Evolutionary conservation across 2,329 filamentous ascomycete species (phyloP).

Genomic region (Aspergillus tamarii): DNA sequence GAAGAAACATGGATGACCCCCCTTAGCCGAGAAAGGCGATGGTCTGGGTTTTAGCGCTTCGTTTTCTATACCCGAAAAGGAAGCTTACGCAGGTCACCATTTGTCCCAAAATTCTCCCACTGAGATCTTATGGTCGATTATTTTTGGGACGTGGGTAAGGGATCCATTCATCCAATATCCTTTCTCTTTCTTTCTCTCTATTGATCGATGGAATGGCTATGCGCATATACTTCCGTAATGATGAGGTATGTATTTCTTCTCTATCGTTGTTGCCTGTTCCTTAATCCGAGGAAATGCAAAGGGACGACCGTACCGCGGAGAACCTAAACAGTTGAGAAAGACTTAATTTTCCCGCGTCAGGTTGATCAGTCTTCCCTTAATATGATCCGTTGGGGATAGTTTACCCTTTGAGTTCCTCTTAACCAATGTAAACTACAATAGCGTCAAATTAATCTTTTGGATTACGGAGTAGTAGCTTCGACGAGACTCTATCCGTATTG

Average conservation of each 20-base stretch:
- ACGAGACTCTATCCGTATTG: not conserved
- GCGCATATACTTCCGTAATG: not conserved
- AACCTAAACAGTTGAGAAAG: not conserved
- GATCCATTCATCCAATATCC: not conserved
- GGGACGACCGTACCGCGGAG: not conserved
- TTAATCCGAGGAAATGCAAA: not conserved
- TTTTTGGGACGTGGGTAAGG: constrained; percentile 2
- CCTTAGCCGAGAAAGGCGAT: not conserved
- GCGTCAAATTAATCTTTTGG: not conserved
- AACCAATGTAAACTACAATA: not conserved
- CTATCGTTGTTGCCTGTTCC: constrained; percentile 1
- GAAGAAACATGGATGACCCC: not conserved
- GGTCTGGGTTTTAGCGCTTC: not conserved
- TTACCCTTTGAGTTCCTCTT: not conserved
- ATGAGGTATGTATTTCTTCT: not conserved
- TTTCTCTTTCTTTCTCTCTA: not conserved
- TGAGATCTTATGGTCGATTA: not conserved
- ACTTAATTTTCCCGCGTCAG: not conserved
- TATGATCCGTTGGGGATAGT: not conserved
- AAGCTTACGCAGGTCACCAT: constrained; percentile 7
- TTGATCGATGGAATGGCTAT: not conserved
- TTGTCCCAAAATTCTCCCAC: not conserved
- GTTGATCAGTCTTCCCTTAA: not conserved
- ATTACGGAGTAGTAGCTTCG: not conserved
- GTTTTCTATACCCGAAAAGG: constrained; percentile 1